These are phyloP conservation scores for Eucalyptus virginea DNA, from an alignment of 345 rosid species.

Conservation along the genomic window DNA sequence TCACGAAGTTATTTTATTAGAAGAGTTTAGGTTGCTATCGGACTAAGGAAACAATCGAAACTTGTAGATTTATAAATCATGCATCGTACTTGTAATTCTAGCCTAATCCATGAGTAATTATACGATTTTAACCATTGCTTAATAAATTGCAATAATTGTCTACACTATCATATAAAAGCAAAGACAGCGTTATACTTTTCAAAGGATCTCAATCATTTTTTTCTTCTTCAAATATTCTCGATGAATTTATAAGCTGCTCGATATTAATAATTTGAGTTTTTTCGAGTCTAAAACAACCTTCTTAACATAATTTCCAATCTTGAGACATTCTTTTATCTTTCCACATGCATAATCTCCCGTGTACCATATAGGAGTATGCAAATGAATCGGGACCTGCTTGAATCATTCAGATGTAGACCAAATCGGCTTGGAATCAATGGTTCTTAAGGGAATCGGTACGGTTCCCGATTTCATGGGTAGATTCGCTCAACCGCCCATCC, in stretches of 20 bases:
- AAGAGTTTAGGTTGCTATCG: neutral
- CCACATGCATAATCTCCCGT: fast-evolving
- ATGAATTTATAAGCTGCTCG: neutral
- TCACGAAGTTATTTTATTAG: neutral
- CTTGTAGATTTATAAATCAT: neutral
- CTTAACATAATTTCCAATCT: neutral
- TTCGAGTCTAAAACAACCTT: neutral
- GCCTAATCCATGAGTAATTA: neutral
- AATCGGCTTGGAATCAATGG: no score
- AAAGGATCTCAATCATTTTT: neutral
- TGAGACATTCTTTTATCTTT: neutral
- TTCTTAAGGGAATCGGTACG: fast-evolving
- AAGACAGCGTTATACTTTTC: neutral
- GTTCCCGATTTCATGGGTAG: fast-evolving
- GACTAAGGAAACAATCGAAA: neutral
- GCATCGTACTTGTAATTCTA: neutral
- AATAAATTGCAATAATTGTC: neutral
- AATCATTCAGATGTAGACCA: fast-evolving
- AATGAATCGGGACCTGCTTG: fast-evolving
- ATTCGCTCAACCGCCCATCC: no score
- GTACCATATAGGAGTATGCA: neutral
- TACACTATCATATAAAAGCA: neutral
- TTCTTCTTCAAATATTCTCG: neutral
- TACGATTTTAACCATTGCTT: neutral
- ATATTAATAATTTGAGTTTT: neutral